Base-by-base conservation (phyloP, 768 basidiomycete genomes). In the Phylloporus sp. region DNA sequence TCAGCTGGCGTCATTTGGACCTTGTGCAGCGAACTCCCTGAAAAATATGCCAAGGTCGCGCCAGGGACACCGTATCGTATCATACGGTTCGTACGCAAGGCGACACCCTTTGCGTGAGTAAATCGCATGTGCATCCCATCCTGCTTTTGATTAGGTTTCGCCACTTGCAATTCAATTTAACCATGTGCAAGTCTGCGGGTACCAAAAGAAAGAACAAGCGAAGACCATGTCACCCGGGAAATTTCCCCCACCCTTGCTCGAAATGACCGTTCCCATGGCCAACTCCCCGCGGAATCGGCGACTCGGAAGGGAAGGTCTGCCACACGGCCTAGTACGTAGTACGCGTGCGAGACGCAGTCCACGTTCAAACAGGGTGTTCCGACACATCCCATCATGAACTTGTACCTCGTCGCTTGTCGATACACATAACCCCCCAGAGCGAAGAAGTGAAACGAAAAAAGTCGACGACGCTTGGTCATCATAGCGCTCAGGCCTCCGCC, bases 111-210 rank as follows among this genome's bases (percentile, higher is more conserved):
- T 35, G 20, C 45, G 54, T 56, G 55, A 37, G 55, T 52, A 46
- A 39, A 31, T 26, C 31, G 37, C 33, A 31, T 7, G 21, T 11
- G 23, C 24, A 10, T 20, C 21, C 23, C 21, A 21, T 22, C 40
- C 22, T 39, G 46, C 15, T 6, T 21, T 18, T 40, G 38, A 49
- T 57, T 33, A 50, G 48, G 59, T 58, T 59, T 50, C 40, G 44
- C 50, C 43, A 44, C 28, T 34, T 42, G 37, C 50, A 52, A 58
- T 58, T 61, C 46, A 50, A 38, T 44, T 53, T 22, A 24, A 26
- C 15, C 49, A 47, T 44, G 53, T 24, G 42, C 42, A n/a, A n/a
- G n/a, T n/a, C n/a, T n/a, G 39, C 32, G 36, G 26, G 32, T 22
- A 21, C 24, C 15, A 29, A 18, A 32, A 17, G 31, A 5, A 8